Percentiles rank a stretch among this genome's conserved stretches.
Conservation (phyloP, 2,329 filamentous ascomycete genomes). For the Macrophomina phaseolina region DNA sequence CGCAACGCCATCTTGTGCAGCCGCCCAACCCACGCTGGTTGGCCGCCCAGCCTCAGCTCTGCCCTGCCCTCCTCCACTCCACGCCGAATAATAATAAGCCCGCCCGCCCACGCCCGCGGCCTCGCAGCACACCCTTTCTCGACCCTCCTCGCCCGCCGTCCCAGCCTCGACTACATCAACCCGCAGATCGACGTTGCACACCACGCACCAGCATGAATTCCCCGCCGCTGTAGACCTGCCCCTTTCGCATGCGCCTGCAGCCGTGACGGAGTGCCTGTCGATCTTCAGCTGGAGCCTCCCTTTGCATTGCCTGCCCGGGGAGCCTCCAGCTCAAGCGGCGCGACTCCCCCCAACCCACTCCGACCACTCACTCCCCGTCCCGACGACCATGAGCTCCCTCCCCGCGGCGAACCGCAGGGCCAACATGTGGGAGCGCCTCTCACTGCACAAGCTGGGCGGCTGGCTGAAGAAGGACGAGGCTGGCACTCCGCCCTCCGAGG, state of each 20-base stretch:
- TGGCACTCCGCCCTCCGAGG: constrained; percentile 33
- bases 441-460: constrained; percentile 47
- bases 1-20: background rate
- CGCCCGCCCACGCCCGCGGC: background rate
- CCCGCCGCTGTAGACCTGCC: constrained; percentile 17
- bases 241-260: constrained; percentile 14
- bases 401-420: background rate
- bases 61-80: background rate
- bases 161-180: constrained; percentile 12
- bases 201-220: constrained; percentile 11
- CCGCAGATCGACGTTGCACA: constrained; percentile 19
- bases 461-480: constrained; percentile 48
- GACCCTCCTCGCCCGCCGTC: background rate
- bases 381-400: constrained; percentile 13
- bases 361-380: background rate
- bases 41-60: background rate
- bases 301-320: constrained; percentile 4
- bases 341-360: background rate
- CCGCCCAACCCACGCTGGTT: background rate
- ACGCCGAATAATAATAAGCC: constrained; percentile 17
- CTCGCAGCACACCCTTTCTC: too few relatives aligned
- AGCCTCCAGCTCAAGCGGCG: constrained; percentile 3
- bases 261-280: constrained; percentile 13
- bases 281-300: constrained; percentile 25
- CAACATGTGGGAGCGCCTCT: constrained; percentile 45